Percentiles rank a stretch among this genome's conserved stretches.
These are phyloP conservation scores for Gloeopeniophorella convolvens DNA, from an alignment of 768 basidiomycete genomes.

Conservation along the genomic window DNA sequence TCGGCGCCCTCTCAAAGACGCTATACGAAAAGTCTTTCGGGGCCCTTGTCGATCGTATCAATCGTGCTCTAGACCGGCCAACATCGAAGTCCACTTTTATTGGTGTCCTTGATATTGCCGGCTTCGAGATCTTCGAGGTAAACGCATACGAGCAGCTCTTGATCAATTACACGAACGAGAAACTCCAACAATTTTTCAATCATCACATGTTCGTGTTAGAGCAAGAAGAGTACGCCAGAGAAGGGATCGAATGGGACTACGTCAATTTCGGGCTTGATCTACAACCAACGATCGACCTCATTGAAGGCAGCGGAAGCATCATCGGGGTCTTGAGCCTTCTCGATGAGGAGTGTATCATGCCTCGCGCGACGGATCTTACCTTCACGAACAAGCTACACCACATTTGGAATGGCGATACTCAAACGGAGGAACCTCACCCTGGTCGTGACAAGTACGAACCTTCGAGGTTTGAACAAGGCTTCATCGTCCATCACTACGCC, in stretches of 20 bases:
- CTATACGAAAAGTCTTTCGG: slow-evolving; percentile 98
- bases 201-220: slow-evolving; percentile 99
- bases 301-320: slow-evolving; percentile 63
- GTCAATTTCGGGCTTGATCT: slow-evolving; percentile 97
- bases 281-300: slow-evolving; percentile 97
- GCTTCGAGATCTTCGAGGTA: slow-evolving; percentile 93
- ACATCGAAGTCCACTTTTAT: slow-evolving; percentile 91
- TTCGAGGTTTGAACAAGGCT: slow-evolving; percentile 86
- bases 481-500: slow-evolving; percentile 93
- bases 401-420: slow-evolving; percentile 55
- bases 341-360: slow-evolving; percentile 99
- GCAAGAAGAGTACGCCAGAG: slow-evolving; percentile 96
- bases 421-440: slow-evolving; percentile 52
- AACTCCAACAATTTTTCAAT: slow-evolving; percentile 96
- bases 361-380: slow-evolving; percentile 91
- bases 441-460: slow-evolving; percentile 82
- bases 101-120: slow-evolving; percentile 97
- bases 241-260: slow-evolving; percentile 96
- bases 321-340: slow-evolving; percentile 91
- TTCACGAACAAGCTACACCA: slow-evolving; percentile 89
- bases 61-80: slow-evolving; percentile 88
- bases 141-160: slow-evolving; percentile 97
- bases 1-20: slow-evolving; percentile 87
- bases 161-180: slow-evolving; percentile 99
- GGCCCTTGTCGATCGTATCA: slow-evolving; percentile 88